Base-by-base conservation (phyloP, 2,329 filamentous ascomycete genomes). In the Neonectria punicea region DNA sequence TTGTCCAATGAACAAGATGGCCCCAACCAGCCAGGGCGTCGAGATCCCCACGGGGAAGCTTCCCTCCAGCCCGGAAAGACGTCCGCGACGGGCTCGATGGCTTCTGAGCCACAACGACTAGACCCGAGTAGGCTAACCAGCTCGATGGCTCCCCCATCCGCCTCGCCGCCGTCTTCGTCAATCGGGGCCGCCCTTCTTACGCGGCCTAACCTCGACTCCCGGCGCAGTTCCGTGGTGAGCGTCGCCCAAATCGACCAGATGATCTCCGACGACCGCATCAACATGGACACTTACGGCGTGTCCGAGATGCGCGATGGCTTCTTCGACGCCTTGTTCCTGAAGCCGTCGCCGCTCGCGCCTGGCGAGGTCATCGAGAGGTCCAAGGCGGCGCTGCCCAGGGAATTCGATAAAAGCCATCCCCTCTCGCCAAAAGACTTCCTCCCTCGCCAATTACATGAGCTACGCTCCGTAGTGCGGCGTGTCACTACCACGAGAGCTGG, bases 401-500 rank as follows among this genome's bases (percentile, higher is more conserved):
- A 78, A 6, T 84, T 87, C 63, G 79, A 80, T 49, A 83, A 84
- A 70, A 77, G 75, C 11, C 77, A 84, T 58, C 84, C 84, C 18
- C 74, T 87, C 6, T 86, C 84, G 3, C 66, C 82, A 1, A 79
- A 75, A 11, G 74, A 80, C 58, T 86, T 87, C 64, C 59, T 87
- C 6, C 81, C 82, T 3, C 80, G 80, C 55, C 85, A 87, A 67
- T 79, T 79, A 73, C 81, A 81, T 56, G 83, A 82, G 63, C 66
- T 85, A 10, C 78, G 77, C 63, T 78, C 76, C 2, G 80, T 86
- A 14, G 66, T 65, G 5, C 73, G 72, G 43, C 76, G 77, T 22
- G 77, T 87, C 20, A 77, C 78, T 6, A 85, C 81, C 5, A 87
- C 86, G 4, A 78, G 84, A 61, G 77, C 82, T 18, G 86, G 86